Evolutionary conservation across 192 early-diverging fungal genomes (phyloP).

Genomic region (Piromyces finnis): DNA sequence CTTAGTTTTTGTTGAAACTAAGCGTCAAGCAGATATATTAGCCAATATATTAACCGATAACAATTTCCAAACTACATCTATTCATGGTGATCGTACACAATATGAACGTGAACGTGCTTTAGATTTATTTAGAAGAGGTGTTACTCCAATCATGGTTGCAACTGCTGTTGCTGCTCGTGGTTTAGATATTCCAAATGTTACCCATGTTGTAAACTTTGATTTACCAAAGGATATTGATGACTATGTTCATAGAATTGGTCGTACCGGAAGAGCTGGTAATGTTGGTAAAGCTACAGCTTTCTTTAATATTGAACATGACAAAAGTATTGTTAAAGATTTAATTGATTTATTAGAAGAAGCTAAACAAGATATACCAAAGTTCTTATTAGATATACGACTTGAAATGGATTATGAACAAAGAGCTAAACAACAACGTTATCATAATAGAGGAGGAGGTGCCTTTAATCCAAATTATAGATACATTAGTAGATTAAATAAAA

Average conservation of each 20-base stretch:
- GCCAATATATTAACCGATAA: background rate
- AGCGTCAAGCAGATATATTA: background rate
- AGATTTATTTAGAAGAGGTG: background rate
- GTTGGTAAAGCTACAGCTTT: slow-evolving; percentile 80
- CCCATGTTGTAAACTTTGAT: slow-evolving; percentile 85
- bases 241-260: slow-evolving; percentile 96
- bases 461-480: background rate
- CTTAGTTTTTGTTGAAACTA: background rate
- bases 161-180: background rate
- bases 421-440: background rate
- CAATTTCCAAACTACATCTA: background rate
- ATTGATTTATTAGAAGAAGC: slow-evolving; percentile 79
- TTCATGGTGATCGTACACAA: background rate
- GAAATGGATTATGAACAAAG: background rate
- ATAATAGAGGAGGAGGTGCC: background rate
- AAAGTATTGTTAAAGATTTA: slow-evolving; percentile 63
- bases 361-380: slow-evolving; percentile 79
- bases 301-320: slow-evolving; percentile 85
- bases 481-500: background rate
- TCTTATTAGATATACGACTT: background rate
- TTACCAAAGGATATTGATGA: slow-evolving; percentile 92
- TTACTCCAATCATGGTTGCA: background rate
- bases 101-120: background rate
- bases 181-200: slow-evolving; percentile 40
- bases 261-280: slow-evolving; percentile 96